Percentiles rank a stretch among this genome's conserved stretches.
Evolutionary conservation across 495 filamentous ascomycete species (phyloP).

Genomic region (Xylaria flabelliformis): DNA sequence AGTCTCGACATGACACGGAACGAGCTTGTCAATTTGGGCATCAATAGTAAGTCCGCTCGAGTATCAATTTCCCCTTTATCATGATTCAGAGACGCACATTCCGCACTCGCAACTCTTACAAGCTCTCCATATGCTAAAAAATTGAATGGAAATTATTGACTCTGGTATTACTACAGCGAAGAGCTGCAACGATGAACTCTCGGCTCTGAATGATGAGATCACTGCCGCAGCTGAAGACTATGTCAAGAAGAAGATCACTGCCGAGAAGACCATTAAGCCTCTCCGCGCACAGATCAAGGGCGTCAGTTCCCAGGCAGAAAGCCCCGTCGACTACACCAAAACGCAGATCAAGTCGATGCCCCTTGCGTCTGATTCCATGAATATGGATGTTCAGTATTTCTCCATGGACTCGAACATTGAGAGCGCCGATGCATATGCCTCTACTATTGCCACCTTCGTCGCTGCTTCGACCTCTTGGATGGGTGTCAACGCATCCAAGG

Average conservation of each 20-base stretch:
- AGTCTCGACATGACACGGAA: slow-evolving; percentile 10
- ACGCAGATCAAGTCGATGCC: slow-evolving; percentile 12
- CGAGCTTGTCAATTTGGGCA: slow-evolving; percentile 3
- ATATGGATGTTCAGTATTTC: slow-evolving; percentile 16
- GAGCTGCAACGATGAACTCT: background rate
- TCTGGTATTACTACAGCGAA: background rate
- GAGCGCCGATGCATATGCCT: slow-evolving; percentile 14
- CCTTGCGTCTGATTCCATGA: slow-evolving; percentile 13
- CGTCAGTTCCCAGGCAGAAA: background rate
- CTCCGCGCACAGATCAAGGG: background rate
- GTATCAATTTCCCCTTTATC: no score
- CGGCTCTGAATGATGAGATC: background rate
- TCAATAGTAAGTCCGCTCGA: background rate
- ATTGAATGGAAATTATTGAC: no score
- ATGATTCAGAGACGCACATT: no score
- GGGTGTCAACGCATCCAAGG: slow-evolving; percentile 7
- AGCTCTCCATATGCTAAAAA: no score
- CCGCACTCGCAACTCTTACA: no score
- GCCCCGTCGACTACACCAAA: slow-evolving; percentile 13
- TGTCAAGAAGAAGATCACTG: background rate
- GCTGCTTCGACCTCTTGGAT: slow-evolving; percentile 13
- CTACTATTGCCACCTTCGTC: slow-evolving; percentile 10
- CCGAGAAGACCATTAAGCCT: background rate
- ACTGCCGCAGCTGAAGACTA: background rate
- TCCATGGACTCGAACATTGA: slow-evolving; percentile 15